Evolutionary conservation across 371 early-diverging fungal species (phyloP).

Genomic region (Mucor racemosus): DNA sequence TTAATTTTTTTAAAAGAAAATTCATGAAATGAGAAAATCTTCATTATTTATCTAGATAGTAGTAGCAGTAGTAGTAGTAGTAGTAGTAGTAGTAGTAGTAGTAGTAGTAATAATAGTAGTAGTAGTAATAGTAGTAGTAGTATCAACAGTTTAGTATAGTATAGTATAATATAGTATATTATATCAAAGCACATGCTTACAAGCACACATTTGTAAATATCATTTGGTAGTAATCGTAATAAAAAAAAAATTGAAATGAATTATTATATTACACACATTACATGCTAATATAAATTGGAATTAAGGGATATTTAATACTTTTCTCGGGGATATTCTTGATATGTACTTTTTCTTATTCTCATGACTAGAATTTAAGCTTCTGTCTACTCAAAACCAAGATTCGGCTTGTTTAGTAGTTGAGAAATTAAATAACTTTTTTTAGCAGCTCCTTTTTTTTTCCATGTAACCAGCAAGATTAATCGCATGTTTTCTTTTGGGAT

Average conservation of each 20-base stretch:
- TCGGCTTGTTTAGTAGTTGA: not conserved
- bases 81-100: no score
- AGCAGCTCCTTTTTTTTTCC: not conserved
- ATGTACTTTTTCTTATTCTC: no score
- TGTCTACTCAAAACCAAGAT: not conserved
- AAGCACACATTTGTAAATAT: slow-evolving; percentile 4
- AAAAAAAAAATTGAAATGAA: not conserved
- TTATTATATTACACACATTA: not conserved
- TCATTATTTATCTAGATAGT: not conserved
- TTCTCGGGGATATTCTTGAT: no score
- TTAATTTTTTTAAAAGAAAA: not conserved
- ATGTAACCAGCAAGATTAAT: not conserved
- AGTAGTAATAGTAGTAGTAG: no score
- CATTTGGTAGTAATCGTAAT: not conserved
- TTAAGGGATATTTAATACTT: no score
- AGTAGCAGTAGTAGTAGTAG: not conserved
- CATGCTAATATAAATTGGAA: not conserved
- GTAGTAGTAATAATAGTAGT: not conserved
- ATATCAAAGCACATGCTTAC: not conserved
- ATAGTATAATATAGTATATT: not conserved
- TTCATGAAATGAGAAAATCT: not conserved
- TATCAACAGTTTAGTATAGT: no score
- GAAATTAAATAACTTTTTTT: not conserved
- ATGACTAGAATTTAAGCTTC: no score
- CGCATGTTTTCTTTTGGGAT: slow-evolving; percentile 1